Evolutionary conservation across 768 basidiomycete genomes (phyloP), one percentile per base, ranked within the genome.

Genomic region (Tylopilus vinaceipallidus): DNA sequence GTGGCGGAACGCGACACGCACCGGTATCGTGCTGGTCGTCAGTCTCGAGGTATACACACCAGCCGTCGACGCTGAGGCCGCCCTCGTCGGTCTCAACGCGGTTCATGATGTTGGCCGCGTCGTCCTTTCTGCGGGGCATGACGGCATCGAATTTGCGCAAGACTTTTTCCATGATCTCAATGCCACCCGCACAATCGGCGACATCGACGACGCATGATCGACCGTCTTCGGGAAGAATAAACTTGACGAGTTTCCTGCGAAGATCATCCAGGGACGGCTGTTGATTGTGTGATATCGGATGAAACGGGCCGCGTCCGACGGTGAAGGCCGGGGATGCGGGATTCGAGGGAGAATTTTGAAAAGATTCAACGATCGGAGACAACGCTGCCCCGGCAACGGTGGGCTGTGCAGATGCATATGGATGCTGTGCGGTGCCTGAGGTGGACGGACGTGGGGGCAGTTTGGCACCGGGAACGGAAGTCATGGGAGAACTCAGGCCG

Each of bases 61-160:
- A 97, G 2, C 93, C 92, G 56, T 94, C 91, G 2, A 97, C 84
- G 45, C 79, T 81, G 13, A 95, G 73, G 0, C 84, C 85, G 0
- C 85, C 86, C 26, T 90, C 86, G 29, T 84, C 84, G 0, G 78
- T 83, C 50, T 83, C 82, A n/a, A 80, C 76, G 33, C 79, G 75
- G 52, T 80, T 81, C 42, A 73, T 59, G 41, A 72, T 72, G 26
- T 68, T 71, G 43, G 78, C 75, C 3, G 56, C 39, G 8, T 80
- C 80, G 1, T 71, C 79, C 4, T 70, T 52, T 45, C 69, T 72
- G 52, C 74, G 75, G 9, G 71, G 55, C 0, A 63, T 37, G 0
- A 78, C 65, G 65, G 93, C 95, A 38, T 83, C 83, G 57, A 95
- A 89, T 69, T 99, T 99, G 65, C 83, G 89, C 54, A 99, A 73